phyloP scores from a whole-genome alignment of 805 yeast species.

The Saturnispora hagleri region DNA sequence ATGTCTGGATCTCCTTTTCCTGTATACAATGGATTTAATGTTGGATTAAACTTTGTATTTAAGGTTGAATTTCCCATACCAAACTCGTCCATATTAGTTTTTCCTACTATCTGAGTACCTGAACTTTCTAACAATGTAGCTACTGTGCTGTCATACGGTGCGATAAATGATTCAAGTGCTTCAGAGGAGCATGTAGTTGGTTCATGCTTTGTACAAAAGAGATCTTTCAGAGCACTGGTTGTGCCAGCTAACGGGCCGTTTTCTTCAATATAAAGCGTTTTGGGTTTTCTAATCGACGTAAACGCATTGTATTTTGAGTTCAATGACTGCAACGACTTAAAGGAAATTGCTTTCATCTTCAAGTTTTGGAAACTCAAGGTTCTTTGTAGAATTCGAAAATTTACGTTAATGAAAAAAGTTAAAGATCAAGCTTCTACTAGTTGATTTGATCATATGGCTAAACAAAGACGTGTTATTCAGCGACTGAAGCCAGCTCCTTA shows the following conservation, averaged over 20 bases:
- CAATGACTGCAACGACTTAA: slow-evolving; percentile 7
- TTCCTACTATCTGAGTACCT: slow-evolving; percentile 58
- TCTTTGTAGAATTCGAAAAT: background rate
- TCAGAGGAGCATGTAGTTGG: slow-evolving; percentile 77
- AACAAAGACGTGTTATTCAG: slow-evolving; percentile 17
- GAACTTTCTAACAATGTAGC: slow-evolving; percentile 40
- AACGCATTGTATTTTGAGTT: slow-evolving; percentile 29
- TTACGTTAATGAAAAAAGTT: background rate
- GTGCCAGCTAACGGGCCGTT: slow-evolving; percentile 7
- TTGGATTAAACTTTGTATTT: slow-evolving; percentile 47
- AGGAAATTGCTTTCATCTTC: background rate
- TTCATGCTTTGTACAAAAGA: slow-evolving; percentile 51
- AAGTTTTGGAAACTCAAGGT: background rate
- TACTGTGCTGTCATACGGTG: slow-evolving; percentile 82
- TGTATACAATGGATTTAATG: slow-evolving; percentile 39
- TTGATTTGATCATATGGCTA: slow-evolving; percentile 1
- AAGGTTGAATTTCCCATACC: slow-evolving; percentile 87
- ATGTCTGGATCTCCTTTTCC: slow-evolving; percentile 14
- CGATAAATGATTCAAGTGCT: slow-evolving; percentile 46
- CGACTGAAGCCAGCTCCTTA: slow-evolving; percentile 30
- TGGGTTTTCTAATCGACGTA: slow-evolving; percentile 28
- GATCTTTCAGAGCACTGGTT: slow-evolving; percentile 62
- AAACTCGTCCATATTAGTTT: slow-evolving; percentile 90
- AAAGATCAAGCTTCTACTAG: background rate
- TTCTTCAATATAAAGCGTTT: background rate